Conservation (phyloP, 2,329 filamentous ascomycete genomes). For the Amauroascus verrucosus region DNA sequence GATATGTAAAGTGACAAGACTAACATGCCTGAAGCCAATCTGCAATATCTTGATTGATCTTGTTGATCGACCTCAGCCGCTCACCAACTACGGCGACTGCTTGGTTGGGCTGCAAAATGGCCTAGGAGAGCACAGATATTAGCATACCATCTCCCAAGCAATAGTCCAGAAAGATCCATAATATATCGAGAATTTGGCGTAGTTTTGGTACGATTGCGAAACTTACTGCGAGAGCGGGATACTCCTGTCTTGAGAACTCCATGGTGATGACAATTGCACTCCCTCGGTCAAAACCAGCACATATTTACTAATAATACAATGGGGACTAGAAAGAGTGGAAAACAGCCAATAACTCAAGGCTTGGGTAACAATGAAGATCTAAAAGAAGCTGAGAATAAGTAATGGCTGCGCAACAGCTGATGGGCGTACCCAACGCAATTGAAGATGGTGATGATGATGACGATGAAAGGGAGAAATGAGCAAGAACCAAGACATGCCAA, state of each 20-base stretch:
- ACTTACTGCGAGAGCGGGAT: slow-evolving; percentile 87
- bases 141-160: not conserved
- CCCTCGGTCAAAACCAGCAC: not conserved
- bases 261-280: slow-evolving; percentile 34
- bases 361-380: not conserved
- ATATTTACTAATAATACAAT: not conserved
- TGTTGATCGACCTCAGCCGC: slow-evolving; percentile 74
- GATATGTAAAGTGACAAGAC: not conserved
- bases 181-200: not conserved
- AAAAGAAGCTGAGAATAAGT: not conserved
- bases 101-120: slow-evolving; percentile 67
- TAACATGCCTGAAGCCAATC: slow-evolving; percentile 82
- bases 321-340: not conserved
- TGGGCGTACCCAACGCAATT: not conserved
- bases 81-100: slow-evolving; percentile 75
- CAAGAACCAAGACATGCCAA: not conserved
- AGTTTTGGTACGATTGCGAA: not conserved
- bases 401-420: not conserved
- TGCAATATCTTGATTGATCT: slow-evolving; percentile 80
- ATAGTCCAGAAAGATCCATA: not conserved
- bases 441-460: not conserved
- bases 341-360: not conserved
- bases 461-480: not conserved
- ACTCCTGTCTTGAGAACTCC: slow-evolving; percentile 77
- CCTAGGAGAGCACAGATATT: slow-evolving; percentile 41